These are phyloP conservation scores for Debaryomycetaceae sp. DNA, from an alignment of 1,139 yeast species.

Conservation along the genomic window DNA sequence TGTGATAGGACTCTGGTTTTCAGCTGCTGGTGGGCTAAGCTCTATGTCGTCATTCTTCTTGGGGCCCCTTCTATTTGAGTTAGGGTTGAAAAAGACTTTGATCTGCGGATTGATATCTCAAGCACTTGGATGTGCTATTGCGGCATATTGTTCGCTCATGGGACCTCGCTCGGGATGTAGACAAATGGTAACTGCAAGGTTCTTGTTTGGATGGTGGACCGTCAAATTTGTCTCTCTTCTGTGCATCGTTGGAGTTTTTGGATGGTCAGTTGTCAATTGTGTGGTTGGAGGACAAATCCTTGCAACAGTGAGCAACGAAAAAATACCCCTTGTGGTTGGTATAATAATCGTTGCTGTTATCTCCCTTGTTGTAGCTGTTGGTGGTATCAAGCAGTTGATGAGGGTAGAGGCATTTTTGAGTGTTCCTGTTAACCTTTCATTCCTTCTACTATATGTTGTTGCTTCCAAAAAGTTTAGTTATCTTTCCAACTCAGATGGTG, in stretches of 20 bases:
- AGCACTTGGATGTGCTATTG: slow-evolving; percentile 65
- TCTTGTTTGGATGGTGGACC: slow-evolving; percentile 39
- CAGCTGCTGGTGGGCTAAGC: slow-evolving; percentile 81
- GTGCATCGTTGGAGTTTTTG: slow-evolving; percentile 35
- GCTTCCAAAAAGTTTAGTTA: slow-evolving; percentile 53
- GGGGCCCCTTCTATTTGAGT: slow-evolving; percentile 67
- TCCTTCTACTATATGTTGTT: slow-evolving; percentile 66
- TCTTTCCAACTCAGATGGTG: slow-evolving; percentile 36
- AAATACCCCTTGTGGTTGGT: slow-evolving; percentile 69
- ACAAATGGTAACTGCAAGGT: slow-evolving; percentile 40
- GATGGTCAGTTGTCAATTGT: slow-evolving; percentile 60
- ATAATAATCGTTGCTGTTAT: slow-evolving; percentile 64
- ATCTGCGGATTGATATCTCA: slow-evolving; percentile 61
- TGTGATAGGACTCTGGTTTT: slow-evolving; percentile 75
- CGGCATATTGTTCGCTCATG: slow-evolving; percentile 79
- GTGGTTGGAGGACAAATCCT: slow-evolving; percentile 85
- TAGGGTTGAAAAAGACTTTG: slow-evolving; percentile 63
- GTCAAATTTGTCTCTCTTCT: slow-evolving; percentile 32
- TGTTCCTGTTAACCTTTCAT: slow-evolving; percentile 67
- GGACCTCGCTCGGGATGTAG: slow-evolving; percentile 71
- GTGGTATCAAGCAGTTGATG: slow-evolving; percentile 71
- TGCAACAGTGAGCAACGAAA: slow-evolving; percentile 57
- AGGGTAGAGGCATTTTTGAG: slow-evolving; percentile 67
- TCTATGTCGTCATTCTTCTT: slow-evolving; percentile 79
- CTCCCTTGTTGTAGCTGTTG: slow-evolving; percentile 65